phyloP scores from a whole-genome alignment of 2,329 filamentous ascomycete species.

The Diaporthe velutina region DNA sequence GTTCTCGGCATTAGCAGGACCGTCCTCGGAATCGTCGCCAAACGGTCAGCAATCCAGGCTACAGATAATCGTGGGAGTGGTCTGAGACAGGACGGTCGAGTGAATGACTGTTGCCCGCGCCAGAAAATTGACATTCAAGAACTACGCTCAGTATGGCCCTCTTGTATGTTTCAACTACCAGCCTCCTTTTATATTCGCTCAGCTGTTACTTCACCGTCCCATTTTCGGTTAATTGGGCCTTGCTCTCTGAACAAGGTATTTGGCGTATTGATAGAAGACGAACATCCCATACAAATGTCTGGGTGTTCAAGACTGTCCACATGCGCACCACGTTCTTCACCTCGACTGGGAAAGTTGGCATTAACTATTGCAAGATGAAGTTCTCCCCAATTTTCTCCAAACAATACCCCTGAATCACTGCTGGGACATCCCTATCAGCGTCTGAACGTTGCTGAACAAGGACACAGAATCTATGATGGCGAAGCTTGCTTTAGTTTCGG shows the following conservation, averaged over 20 bases:
- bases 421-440: slow-evolving; percentile 5
- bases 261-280: neutral
- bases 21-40: neutral
- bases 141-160: no score
- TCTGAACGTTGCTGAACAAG: neutral
- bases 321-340: neutral
- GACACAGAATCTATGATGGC: neutral
- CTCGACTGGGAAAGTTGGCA: no score
- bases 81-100: neutral
- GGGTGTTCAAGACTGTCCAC: neutral
- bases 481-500: slow-evolving; percentile 8
- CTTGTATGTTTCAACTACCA: no score
- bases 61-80: neutral
- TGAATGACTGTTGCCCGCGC: neutral
- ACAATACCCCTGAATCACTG: neutral
- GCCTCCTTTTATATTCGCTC: neutral
- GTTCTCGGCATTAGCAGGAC: neutral
- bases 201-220: neutral
- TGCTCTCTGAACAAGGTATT: neutral
- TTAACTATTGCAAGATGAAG: neutral
- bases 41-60: neutral
- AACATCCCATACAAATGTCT: neutral
- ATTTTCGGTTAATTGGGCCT: no score
- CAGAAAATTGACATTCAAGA: no score
- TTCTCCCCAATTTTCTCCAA: slow-evolving; percentile 24